phyloP scores from a whole-genome alignment of 139 green algal species.

The Chlorella sp. region DNA sequence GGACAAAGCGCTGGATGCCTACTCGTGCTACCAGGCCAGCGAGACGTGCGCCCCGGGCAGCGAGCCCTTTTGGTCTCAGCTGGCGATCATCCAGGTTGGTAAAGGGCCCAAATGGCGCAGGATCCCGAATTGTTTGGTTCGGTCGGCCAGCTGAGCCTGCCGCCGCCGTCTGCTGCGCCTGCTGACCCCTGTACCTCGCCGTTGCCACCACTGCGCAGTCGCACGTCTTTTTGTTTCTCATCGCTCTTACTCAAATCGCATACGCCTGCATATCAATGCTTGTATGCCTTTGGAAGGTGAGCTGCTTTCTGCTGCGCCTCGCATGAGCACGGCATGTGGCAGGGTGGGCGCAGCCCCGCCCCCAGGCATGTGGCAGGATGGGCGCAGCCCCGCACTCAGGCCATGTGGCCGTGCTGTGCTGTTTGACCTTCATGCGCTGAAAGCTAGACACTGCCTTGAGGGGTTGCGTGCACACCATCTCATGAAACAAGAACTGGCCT shows the following conservation, averaged over 20 bases:
- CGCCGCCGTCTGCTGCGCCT: background rate
- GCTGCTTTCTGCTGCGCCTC: too few relatives aligned
- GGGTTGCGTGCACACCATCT: too few relatives aligned
- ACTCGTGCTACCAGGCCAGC: background rate
- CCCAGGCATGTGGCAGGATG: too few relatives aligned
- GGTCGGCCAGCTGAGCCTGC: too few relatives aligned
- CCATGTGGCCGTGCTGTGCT: background rate
- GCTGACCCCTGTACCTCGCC: background rate
- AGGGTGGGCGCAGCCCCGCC: too few relatives aligned
- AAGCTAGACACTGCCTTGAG: too few relatives aligned
- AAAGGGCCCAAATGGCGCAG: background rate
- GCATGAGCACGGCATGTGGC: too few relatives aligned
- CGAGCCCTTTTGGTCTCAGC: conserved; percentile 37
- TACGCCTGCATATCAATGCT: conserved; percentile 43
- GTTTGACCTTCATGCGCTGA: too few relatives aligned
- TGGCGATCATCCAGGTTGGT: conserved; percentile 10
- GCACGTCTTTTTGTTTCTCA: conserved; percentile 48
- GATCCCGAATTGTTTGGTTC: background rate
- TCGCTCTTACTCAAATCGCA: conserved; percentile 39
- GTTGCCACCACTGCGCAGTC: conserved; percentile 12
- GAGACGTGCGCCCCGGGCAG: conserved; percentile 33
- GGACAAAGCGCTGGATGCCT: background rate
- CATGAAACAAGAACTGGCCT: too few relatives aligned
- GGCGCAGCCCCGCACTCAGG: too few relatives aligned
- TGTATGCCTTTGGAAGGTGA: conserved; percentile 38